Conservation (phyloP, 192 early-diverging fungal genomes). For the Entrophospora sp. region DNA sequence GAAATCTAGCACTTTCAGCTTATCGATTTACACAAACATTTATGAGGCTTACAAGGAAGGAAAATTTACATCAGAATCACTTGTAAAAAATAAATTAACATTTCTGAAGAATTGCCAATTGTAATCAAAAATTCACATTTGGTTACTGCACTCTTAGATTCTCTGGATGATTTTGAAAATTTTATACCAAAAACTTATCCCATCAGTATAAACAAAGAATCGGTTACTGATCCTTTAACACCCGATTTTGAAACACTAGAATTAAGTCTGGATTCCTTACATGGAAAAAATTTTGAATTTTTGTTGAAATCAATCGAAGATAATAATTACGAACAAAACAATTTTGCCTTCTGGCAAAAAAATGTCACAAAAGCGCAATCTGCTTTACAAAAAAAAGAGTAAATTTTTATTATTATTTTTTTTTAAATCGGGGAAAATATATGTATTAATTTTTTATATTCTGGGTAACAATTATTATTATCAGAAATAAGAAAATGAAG, state of each 20-base stretch:
- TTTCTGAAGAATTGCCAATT: slow-evolving; percentile 81
- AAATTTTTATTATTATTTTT: slow-evolving; percentile 29
- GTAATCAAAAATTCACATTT: slow-evolving; percentile 75
- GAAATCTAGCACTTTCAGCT: slow-evolving; percentile 77
- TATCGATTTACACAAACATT: slow-evolving; percentile 79
- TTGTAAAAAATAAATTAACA: slow-evolving; percentile 66
- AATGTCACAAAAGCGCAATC: slow-evolving; percentile 63
- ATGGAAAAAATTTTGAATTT: slow-evolving; percentile 83
- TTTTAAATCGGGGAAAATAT: too few relatives aligned
- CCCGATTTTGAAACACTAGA: too few relatives aligned
- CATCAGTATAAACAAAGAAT: too few relatives aligned
- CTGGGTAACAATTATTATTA: not conserved
- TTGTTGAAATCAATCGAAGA: too few relatives aligned
- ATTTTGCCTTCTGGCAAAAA: slow-evolving; percentile 93
- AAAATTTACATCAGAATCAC: slow-evolving; percentile 76
- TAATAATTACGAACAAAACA: slow-evolving; percentile 80
- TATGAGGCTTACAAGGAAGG: slow-evolving; percentile 70
- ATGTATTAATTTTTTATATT: not conserved
- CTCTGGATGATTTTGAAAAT: slow-evolving; percentile 51
- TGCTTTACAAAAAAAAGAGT: slow-evolving; percentile 46
- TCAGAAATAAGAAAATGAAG: slow-evolving; percentile 69
- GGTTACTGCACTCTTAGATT: slow-evolving; percentile 63
- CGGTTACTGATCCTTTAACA: too few relatives aligned
- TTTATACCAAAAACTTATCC: too few relatives aligned
- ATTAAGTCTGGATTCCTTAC: slow-evolving; percentile 50